Conservation (phyloP, 345 rosid genomes). For the Microthlaspi erraticum region DNA sequence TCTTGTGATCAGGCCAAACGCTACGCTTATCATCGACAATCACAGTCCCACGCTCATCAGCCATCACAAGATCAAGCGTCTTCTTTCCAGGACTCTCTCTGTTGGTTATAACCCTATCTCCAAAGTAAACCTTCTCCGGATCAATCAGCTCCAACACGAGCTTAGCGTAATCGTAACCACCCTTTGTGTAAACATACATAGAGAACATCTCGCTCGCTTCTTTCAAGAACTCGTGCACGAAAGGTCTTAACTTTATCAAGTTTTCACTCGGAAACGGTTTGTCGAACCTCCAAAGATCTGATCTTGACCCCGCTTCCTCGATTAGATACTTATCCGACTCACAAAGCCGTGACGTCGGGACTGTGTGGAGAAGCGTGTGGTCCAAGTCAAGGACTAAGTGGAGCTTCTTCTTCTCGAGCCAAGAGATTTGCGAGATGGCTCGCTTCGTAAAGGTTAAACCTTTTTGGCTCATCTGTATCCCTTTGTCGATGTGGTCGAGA, state of each 20-base stretch:
- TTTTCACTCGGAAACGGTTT: neutral
- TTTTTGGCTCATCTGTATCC: neutral
- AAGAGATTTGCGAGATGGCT: neutral
- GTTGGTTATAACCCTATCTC: constrained; percentile 4
- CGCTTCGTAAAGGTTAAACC: neutral
- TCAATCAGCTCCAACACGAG: constrained; percentile 18
- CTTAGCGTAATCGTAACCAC: neutral
- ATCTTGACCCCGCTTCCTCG: neutral
- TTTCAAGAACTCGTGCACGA: constrained; percentile 21
- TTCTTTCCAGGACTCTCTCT: constrained; percentile 24
- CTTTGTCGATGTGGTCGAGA: neutral
- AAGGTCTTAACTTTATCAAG: constrained; percentile 32
- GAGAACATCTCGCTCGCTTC: constrained; percentile 31
- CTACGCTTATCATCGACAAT: constrained; percentile 23
- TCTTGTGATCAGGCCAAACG: constrained; percentile 33
- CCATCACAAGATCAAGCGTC: constrained; percentile 42
- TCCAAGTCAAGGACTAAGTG: constrained; percentile 38
- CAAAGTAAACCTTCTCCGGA: constrained; percentile 22
- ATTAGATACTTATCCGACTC: constrained; percentile 2
- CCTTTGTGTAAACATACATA: constrained; percentile 34
- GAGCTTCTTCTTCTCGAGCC: constrained; percentile 31
- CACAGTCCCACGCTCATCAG: constrained; percentile 33
- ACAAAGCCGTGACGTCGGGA: neutral
- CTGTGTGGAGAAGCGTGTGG: constrained; percentile 24
- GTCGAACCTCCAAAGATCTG: constrained; percentile 17